Evolutionary conservation across 352 stramenopile genomes (phyloP).

Genomic region (Phytophthora fragariaefolia): DNA sequence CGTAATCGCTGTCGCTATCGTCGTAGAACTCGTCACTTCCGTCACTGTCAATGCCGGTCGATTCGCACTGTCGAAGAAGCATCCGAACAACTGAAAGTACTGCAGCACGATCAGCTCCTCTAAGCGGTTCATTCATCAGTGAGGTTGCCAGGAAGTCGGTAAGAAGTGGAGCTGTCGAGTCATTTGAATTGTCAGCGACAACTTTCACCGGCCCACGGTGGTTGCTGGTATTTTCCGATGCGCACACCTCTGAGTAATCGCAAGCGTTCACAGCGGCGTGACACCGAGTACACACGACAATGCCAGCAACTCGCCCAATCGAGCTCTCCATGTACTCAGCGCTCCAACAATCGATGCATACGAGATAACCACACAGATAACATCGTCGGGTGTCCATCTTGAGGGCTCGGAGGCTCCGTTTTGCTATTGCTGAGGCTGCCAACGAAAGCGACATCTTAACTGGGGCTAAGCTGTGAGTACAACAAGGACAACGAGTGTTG

Average conservation of each 20-base stretch:
- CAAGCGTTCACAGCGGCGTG: conserved; percentile 29
- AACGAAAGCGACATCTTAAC: conserved; percentile 30
- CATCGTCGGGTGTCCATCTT: conserved; percentile 35
- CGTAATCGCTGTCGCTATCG: neutral
- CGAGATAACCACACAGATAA: conserved; percentile 37
- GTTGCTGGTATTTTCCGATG: conserved; percentile 12
- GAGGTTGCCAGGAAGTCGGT: conserved; percentile 44
- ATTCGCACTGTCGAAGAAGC: conserved; percentile 28
- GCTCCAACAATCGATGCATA: conserved; percentile 34
- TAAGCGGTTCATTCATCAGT: conserved; percentile 15
- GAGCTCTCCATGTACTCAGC: conserved; percentile 37
- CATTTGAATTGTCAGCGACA: conserved; percentile 18
- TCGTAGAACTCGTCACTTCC: neutral
- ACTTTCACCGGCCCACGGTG: conserved; percentile 26
- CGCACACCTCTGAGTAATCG: conserved; percentile 33
- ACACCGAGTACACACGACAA: conserved; percentile 35
- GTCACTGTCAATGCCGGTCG: conserved; percentile 1
- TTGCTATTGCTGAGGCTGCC: conserved; percentile 26
- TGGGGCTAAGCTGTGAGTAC: conserved; percentile 32
- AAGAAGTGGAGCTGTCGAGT: conserved; percentile 21
- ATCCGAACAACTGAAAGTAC: conserved; percentile 44
- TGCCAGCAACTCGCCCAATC: conserved; percentile 21
- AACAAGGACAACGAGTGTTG: conserved; percentile 36
- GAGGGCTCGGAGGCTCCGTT: conserved; percentile 12
- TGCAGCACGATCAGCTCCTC: conserved; percentile 18